A percentile compares a stretch with the other conserved stretches of the same genome.
Conservation (phyloP, 2,329 filamentous ascomycete species). For the Colletotrichum nymphaeae region DNA sequence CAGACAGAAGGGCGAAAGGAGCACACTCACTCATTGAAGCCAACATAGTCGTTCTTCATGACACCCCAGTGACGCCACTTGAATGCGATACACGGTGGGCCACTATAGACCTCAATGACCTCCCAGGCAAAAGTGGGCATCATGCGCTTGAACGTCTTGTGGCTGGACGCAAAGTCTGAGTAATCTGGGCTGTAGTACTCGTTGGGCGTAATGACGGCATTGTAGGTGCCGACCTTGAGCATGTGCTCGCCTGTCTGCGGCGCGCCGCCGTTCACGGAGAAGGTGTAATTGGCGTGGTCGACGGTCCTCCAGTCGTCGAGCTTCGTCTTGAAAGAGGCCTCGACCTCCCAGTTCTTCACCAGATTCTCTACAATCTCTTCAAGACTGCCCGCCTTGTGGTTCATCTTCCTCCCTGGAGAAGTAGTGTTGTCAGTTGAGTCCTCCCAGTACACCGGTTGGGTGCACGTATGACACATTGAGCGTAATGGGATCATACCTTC, state of each 20-base stretch:
- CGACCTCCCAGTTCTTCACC: conserved; percentile 80
- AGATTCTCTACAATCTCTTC: conserved; percentile 74
- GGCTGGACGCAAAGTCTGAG: conserved; percentile 71
- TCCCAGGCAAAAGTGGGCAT: conserved; percentile 81
- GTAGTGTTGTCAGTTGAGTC: neutral
- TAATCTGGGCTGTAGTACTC: conserved; percentile 72
- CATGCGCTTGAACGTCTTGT: conserved; percentile 79
- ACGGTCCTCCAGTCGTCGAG: conserved; percentile 75
- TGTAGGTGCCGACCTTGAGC: conserved; percentile 76
- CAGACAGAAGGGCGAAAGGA: too few relatives aligned
- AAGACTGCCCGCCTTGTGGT: conserved; percentile 66
- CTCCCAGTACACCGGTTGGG: neutral
- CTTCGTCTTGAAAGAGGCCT: conserved; percentile 74
- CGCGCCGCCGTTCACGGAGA: conserved; percentile 71
- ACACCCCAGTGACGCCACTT: conserved; percentile 76
- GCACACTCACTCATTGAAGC: conserved; percentile 68
- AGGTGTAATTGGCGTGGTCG: conserved; percentile 68
- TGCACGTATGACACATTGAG: neutral
- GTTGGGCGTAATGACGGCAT: conserved; percentile 72
- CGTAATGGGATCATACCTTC: conserved; percentile 57
- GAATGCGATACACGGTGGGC: conserved; percentile 71
- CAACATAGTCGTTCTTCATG: conserved; percentile 75
- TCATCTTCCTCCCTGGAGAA: conserved; percentile 64
- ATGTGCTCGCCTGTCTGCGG: conserved; percentile 70
- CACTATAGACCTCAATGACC: conserved; percentile 75